Base-by-base conservation (phyloP, 176 grass and related monocot genomes). In the Oryza meyeriana region DNA sequence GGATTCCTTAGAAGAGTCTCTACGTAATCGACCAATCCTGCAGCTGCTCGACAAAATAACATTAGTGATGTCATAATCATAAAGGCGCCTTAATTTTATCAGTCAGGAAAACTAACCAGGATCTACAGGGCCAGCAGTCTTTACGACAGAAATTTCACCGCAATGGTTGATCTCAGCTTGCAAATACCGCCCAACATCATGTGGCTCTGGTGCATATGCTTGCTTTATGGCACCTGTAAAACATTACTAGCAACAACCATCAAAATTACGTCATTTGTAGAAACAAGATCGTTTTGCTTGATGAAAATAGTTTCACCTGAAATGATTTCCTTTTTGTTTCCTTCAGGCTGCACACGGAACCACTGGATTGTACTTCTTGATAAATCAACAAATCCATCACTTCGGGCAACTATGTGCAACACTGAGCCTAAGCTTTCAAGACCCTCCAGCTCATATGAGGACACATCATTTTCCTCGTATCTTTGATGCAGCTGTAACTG, bases 151-250 rank as follows among this genome's bases (percentile, higher is more conserved):
- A 10, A 72, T 86, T 83, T 86, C 63, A 75, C 84, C 83, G 47
- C 77, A 50, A 13, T 61, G 83, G 69, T 80, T 84, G 47, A 93
- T 79, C 74, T 96, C 94, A 58, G 81, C 94, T 87, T 87, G 86
- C 79, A 91, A 59, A 67, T 87, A 86, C 22, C 90, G 83, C 48
- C 94, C 83, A 67, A 96, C 90, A 9, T 96, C 94, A 74, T 86
- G 87, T 74, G 94, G 94, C 52, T 93, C 94, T 74, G 90, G 90
- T 84, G 90, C 88, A 77, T 96, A 96, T 55, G 76, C 72, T 59
- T 68, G 74, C 61, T 88, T 96, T 77, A 81, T 93, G 61, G 94
- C 94, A 75, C 94, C 94, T 96, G 73, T 25, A 77, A 69, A 40
- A 36, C 20, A 76, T 79, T 29, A 72, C 38, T 65, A 62, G 57